These are phyloP conservation scores for Scytalidium sp. DNA, from an alignment of 2,329 filamentous ascomycete genomes.

Conservation along the genomic window DNA sequence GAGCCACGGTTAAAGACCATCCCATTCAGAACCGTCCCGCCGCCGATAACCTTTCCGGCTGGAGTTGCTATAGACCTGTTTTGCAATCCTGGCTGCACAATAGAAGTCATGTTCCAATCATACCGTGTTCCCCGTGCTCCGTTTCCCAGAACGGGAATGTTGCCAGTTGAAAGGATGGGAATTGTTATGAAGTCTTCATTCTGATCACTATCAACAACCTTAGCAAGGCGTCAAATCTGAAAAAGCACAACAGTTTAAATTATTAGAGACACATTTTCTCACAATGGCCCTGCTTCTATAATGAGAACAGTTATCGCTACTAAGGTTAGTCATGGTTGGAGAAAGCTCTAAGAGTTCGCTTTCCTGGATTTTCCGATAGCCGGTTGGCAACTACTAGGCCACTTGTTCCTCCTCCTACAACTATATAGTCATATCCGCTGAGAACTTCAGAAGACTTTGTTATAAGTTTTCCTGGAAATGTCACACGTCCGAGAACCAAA, in stretches of 20 bases:
- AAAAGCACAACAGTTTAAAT: not conserved
- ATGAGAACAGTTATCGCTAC: constrained; percentile 7
- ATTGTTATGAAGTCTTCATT: constrained; percentile 9
- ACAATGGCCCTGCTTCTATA: constrained; percentile 7
- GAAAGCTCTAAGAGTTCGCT: not conserved
- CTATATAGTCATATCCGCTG: constrained; percentile 34
- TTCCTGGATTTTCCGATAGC: constrained; percentile 33
- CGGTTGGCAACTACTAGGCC: constrained; percentile 40
- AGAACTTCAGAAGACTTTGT: no score
- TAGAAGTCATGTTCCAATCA: constrained; percentile 10
- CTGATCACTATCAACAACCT: constrained; percentile 3
- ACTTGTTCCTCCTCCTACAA: constrained; percentile 43
- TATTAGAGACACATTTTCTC: constrained; percentile 1
- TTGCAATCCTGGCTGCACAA: constrained; percentile 3
- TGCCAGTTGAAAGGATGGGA: constrained; percentile 4
- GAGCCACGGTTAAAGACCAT: constrained; percentile 35
- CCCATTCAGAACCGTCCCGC: constrained; percentile 38
- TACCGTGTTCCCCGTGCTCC: constrained; percentile 7
- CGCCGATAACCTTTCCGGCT: constrained; percentile 26
- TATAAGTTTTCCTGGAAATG: no score
- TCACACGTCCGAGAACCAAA: no score
- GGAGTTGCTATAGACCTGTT: constrained; percentile 5
- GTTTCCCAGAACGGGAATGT: constrained; percentile 1
- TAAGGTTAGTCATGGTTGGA: not conserved
- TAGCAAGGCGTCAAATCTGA: not conserved